Base-by-base conservation (phyloP, 2,329 filamentous ascomycete species). In the Penicillium sclerotiorum region DNA sequence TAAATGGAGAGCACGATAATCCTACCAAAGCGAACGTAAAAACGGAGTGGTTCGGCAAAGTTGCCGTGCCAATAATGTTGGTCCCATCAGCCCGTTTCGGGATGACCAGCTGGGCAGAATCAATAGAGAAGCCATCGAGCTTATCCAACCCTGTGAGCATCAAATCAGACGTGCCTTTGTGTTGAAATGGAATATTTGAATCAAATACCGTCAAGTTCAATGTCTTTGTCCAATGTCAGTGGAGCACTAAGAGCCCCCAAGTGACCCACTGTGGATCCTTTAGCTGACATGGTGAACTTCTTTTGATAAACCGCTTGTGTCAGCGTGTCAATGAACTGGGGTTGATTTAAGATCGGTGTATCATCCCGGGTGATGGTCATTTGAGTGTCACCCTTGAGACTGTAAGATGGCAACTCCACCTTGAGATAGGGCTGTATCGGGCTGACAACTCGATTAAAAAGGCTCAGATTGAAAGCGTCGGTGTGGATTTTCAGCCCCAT, bases 31-130 rank as follows among this genome's bases (percentile, higher is more conserved):
- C 73, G 5, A 80, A 71, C 1, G 69, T 69, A 2, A 80, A 63
- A 1, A 70, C 60, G 2, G 76, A 75, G 27, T 66, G 62, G 54
- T 80, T 80, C 2, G 77, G 77, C 13, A 80, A 57, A 36, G 67
- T 74, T 8, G 78, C 62, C 1, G 64, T 62, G 1, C 76, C 77
- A 21, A 65, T 66, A 46, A 80, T 59, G 53, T 79, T 79, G 42
- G 66, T 67, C 9, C 73, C 74, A 13, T 75, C 67, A 0, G 62
- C 59, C 20, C 58, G 51, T 1, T 72, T 58, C 1, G 74, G 70
- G 2, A 75, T 53, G 11, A 75, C 48, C 5, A 80, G 63, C 1
- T 68, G 53, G 17, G 73, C 59, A 11, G 66, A 58, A n/a, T 62
- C 44, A 35, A 74, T 71, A 5, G 58, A 64, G 28, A 77, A 75